Conservation (phyloP, 2,329 filamentous ascomycete species). For the Huntiella omanensis region DNA sequence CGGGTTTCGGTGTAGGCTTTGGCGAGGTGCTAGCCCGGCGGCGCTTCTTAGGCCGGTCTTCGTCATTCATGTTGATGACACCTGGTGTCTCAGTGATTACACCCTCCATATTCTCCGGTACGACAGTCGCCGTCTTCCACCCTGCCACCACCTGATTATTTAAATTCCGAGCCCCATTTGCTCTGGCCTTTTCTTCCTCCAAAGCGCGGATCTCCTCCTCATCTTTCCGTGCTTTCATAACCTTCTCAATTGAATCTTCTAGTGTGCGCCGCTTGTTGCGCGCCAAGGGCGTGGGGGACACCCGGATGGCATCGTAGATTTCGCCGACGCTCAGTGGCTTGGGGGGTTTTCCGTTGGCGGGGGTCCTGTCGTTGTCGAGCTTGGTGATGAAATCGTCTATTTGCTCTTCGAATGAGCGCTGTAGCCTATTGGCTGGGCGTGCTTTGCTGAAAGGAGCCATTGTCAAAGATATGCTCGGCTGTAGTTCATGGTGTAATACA, state of each 20-base stretch:
- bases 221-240: conserved; percentile 54
- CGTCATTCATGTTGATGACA: conserved; percentile 15
- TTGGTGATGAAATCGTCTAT: conserved; percentile 67
- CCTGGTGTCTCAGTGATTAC: conserved; percentile 9
- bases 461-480: conserved; percentile 12
- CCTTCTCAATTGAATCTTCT: conserved; percentile 71
- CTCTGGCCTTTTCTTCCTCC: conserved; percentile 10
- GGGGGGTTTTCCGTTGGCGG: conserved; percentile 16
- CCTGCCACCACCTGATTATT: conserved; percentile 25
- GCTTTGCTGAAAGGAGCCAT: conserved; percentile 15
- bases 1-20: conserved; percentile 7
- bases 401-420: conserved; percentile 44
- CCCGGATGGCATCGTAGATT: conserved; percentile 64
- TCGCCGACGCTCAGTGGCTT: conserved; percentile 32
- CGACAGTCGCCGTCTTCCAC: conserved; percentile 17
- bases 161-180: conserved; percentile 19
- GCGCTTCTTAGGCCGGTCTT: conserved; percentile 17
- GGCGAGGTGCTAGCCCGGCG: conserved; percentile 13
- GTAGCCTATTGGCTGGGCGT: conserved; percentile 16
- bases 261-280: conserved; percentile 64
- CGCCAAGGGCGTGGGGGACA: conserved; percentile 72
- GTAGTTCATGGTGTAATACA: neutral
- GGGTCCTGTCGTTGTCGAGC: conserved; percentile 46
- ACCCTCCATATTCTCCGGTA: neutral
- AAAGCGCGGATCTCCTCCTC: conserved; percentile 18